Evolutionary conservation across 2,329 filamentous ascomycete genomes (phyloP).

Genomic region (Penicillium sp.): DNA sequence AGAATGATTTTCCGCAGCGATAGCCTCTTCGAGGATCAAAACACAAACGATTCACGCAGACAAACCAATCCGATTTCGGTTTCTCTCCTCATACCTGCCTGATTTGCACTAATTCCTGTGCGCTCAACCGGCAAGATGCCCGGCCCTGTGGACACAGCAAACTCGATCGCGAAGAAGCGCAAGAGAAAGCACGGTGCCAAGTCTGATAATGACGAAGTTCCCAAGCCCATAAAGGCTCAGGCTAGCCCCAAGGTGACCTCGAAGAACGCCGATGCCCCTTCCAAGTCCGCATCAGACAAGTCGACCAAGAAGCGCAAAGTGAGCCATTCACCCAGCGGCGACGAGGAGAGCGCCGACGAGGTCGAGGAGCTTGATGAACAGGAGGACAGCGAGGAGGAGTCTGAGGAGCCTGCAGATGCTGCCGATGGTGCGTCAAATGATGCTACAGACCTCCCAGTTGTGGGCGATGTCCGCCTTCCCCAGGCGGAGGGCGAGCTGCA

Average conservation of each 20-base stretch:
- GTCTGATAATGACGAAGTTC: constrained; percentile 24
- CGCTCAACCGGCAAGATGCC: constrained; percentile 27
- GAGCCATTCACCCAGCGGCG: constrained; percentile 35
- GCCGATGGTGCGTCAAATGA: constrained; percentile 12
- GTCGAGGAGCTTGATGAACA: constrained; percentile 9
- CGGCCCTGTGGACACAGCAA: constrained; percentile 36
- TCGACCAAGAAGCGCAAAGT: constrained; percentile 39
- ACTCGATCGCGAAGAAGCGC: constrained; percentile 41
- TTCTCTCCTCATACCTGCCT: constrained; percentile 4
- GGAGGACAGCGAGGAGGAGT: constrained; percentile 20
- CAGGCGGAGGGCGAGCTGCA: constrained; percentile 59
- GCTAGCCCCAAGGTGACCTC: constrained; percentile 18
- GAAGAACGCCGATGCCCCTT: constrained; percentile 18
- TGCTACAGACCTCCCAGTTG: constrained; percentile 50
- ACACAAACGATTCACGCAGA: constrained; percentile 15
- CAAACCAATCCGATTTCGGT: constrained; percentile 6
- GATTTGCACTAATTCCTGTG: constrained; percentile 5
- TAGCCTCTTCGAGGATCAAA: constrained; percentile 23
- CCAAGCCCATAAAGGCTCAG: constrained; percentile 25
- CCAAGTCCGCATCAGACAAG: constrained; percentile 26
- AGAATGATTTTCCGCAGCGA: constrained; percentile 20
- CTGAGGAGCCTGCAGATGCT: constrained; percentile 20
- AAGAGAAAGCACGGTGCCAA: constrained; percentile 43
- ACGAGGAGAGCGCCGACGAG: constrained; percentile 29
- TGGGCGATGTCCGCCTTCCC: constrained; percentile 52